Evolutionary conservation across 2,329 filamentous ascomycete genomes (phyloP).

Genomic region (Talaromyces sp.): DNA sequence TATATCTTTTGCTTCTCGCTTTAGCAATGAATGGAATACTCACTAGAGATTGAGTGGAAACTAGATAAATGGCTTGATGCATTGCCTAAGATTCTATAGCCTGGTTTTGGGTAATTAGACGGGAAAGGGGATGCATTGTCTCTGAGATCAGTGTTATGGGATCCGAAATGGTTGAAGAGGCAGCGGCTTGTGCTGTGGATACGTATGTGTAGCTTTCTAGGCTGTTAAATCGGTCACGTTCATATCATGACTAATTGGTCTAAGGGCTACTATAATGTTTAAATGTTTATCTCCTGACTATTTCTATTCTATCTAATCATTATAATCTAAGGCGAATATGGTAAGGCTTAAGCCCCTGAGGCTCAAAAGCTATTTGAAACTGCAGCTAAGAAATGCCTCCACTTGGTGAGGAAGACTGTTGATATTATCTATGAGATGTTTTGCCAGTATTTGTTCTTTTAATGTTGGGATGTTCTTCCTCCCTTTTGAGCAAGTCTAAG

Average conservation of each 20-base stretch:
- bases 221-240: not conserved
- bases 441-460: conserved; percentile 39
- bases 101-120: not conserved
- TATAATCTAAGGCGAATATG: not conserved
- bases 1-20: conserved; percentile 31
- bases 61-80: not conserved
- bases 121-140: not conserved
- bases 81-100: not conserved
- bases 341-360: not conserved
- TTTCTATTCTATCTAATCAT: not conserved
- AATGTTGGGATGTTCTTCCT: conserved; percentile 32
- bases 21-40: not conserved
- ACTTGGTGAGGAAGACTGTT: conserved; percentile 39
- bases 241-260: too few species aligned
- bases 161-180: not conserved
- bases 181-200: not conserved
- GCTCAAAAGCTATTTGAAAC: not conserved
- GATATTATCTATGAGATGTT: conserved; percentile 41
- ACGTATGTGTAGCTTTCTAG: not conserved
- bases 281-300: not conserved
- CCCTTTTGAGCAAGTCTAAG: too few species aligned
- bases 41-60: not conserved
- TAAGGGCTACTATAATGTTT: not conserved
- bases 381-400: not conserved
- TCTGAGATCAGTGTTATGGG: not conserved